These are phyloP conservation scores for Primulina eburnea DNA, from an alignment of 257 asterid species.

Conservation along the genomic window DNA sequence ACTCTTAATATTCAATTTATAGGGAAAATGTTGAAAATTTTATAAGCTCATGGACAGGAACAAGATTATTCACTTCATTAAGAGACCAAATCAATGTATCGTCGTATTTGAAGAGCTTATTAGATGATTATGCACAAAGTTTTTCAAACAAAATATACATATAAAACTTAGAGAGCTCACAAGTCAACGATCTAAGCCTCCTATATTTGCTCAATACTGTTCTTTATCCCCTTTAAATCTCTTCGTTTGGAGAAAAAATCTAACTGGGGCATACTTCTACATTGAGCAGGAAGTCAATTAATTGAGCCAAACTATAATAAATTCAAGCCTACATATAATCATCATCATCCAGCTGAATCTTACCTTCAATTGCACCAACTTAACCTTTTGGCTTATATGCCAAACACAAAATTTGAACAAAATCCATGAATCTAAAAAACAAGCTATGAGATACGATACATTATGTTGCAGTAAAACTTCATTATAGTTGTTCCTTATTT, in stretches of 20 bases:
- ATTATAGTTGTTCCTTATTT: constrained; percentile 12
- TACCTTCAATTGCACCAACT: background rate
- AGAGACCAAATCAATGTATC: too few relatives aligned
- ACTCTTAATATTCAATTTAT: too few relatives aligned
- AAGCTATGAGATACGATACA: background rate
- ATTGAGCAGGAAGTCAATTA: background rate
- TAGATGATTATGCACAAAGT: too few relatives aligned
- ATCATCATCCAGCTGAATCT: too few relatives aligned
- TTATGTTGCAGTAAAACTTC: background rate
- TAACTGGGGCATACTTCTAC: background rate
- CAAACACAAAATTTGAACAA: background rate
- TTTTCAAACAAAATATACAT: too few relatives aligned
- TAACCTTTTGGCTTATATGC: background rate
- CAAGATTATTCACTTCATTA: background rate
- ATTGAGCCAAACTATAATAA: background rate
- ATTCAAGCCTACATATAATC: background rate
- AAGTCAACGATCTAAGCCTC: background rate
- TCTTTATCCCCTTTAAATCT: constrained; percentile 1
- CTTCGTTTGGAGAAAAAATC: constrained; percentile 3
- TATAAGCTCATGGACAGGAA: background rate
- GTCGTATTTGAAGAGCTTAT: too few relatives aligned
- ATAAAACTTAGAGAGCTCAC: background rate
- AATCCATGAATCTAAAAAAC: background rate
- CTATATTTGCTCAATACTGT: background rate
- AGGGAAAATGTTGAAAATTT: too few relatives aligned